These are phyloP conservation scores for Fusarium redolens DNA, from an alignment of 2,329 filamentous ascomycete species.

Conservation along the genomic window DNA sequence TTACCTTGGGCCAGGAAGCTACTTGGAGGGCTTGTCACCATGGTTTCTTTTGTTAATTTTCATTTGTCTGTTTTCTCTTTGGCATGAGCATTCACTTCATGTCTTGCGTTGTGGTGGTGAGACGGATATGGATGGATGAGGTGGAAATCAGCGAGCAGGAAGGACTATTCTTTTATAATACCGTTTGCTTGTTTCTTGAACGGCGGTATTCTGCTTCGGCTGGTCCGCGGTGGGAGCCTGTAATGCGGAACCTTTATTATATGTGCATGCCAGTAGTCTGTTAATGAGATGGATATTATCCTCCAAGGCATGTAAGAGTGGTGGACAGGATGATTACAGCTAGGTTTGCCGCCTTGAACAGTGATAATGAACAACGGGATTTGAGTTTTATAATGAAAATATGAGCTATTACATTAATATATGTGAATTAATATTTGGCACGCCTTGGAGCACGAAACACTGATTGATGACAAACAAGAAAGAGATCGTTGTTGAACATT, in stretches of 20 bases:
- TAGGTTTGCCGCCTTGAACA: slow-evolving; percentile 29
- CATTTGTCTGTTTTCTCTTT: slow-evolving; percentile 37
- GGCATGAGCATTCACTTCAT: slow-evolving; percentile 37
- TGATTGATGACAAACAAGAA: neutral
- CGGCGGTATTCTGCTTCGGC: slow-evolving; percentile 48
- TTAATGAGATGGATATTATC: slow-evolving; percentile 17
- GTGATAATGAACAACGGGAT: slow-evolving; percentile 38
- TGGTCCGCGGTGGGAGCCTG: slow-evolving; percentile 48
- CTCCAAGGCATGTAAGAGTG: slow-evolving; percentile 35
- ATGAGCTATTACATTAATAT: neutral
- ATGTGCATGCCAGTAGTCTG: slow-evolving; percentile 37
- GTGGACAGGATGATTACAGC: slow-evolving; percentile 29
- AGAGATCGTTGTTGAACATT: neutral
- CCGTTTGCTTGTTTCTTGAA: slow-evolving; percentile 39
- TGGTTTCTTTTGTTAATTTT: slow-evolving; percentile 37
- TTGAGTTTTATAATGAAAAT: slow-evolving; percentile 20
- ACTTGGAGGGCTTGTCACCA: slow-evolving; percentile 36
- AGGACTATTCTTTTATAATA: slow-evolving; percentile 44
- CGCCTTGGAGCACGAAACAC: neutral
- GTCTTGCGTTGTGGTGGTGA: slow-evolving; percentile 18
- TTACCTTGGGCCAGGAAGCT: slow-evolving; percentile 43
- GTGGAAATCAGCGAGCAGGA: slow-evolving; percentile 28
- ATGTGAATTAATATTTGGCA: neutral
- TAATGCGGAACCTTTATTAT: slow-evolving; percentile 38
- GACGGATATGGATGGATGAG: slow-evolving; percentile 25